Conservation (phyloP, 83 land plant species). For the Thuja plicata region DNA sequence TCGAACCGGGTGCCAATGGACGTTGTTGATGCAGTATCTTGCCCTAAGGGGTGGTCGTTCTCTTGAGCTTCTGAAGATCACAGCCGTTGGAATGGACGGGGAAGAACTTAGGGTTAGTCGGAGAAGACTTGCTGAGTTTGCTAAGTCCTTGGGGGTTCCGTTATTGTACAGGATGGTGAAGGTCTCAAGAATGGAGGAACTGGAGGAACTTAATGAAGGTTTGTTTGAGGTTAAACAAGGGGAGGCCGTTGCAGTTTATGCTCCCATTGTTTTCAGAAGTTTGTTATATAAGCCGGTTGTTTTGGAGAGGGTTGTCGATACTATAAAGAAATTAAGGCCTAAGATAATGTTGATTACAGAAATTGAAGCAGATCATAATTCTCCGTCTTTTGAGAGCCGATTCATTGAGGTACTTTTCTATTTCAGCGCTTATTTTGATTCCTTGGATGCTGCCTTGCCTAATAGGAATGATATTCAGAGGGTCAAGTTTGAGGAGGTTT, state of each 20-base stretch:
- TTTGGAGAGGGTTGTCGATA: slow-evolving; percentile 18
- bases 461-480: neutral
- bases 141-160: slow-evolving; percentile 18
- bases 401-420: slow-evolving; percentile 17
- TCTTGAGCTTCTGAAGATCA: neutral
- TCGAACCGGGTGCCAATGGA: too few relatives aligned
- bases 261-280: neutral
- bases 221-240: slow-evolving; percentile 4
- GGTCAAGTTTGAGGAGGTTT: neutral
- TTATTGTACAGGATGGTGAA: slow-evolving; percentile 9
- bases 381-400: slow-evolving; percentile 20
- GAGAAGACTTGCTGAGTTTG: slow-evolving; percentile 13
- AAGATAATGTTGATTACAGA: slow-evolving; percentile 24
- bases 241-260: slow-evolving; percentile 18
- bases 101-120: slow-evolving; percentile 15
- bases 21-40: too few relatives aligned
- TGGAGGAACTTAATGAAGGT: slow-evolving; percentile 4
- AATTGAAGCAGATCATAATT: slow-evolving; percentile 22
- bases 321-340: slow-evolving; percentile 19
- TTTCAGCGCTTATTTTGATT: slow-evolving; percentile 12
- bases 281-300: slow-evolving; percentile 18
- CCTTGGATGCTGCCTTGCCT: slow-evolving; percentile 5
- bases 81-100: slow-evolving; percentile 16
- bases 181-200: slow-evolving; percentile 2
- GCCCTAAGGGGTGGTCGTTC: too few relatives aligned